Base-by-base conservation (phyloP, 768 basidiomycete species). In the Boletellus sp. region DNA sequence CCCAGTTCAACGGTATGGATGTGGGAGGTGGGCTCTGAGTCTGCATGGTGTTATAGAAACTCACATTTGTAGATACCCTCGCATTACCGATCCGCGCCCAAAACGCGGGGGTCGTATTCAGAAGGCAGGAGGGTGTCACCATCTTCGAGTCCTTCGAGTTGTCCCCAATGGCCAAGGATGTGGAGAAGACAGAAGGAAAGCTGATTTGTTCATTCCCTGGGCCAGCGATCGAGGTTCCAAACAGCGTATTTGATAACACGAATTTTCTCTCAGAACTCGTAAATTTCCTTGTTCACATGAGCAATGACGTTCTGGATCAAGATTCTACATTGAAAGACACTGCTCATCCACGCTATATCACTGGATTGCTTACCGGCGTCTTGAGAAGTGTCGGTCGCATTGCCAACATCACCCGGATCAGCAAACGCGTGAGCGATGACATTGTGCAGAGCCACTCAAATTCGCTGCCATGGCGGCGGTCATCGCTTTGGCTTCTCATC, bases 101-200 rank as follows among this genome's bases (percentile, higher is more conserved):
- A 48, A 80, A 80, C 36, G 76, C 79, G 2, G 75, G 65, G 13
- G 42, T 80, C 1, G 59, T 80, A 15, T 48, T 75, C 12, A 65
- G 68, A 41, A 62, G 58, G 45, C 28, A 50, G 11, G 20, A 54
- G 53, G 60, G 36, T 12, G 34, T 26, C 44, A 45, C 44, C 22
- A 45, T 45, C 24, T 45, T 35, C 23, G 44, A 45, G n/a, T 22
- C 61, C 10, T 80, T 80, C 47, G 75, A 79, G 50, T 69, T 70
- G 7, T 74, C 74, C 5, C 71, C 75, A 0, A 50, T 51, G 10
- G 59, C 66, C 1, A 49, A 41, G 8, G 49, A 47, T 0, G 66
- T 79, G 36, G 72, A 74, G 56, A 56, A 47, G 6, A 51, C 68
- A 1, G 46, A 53, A 31, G 75, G 78, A 31, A 78, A 74, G 47